Evolutionary conservation across 148 eudicot species (phyloP).

Genomic region (Polygonum aviculare): DNA sequence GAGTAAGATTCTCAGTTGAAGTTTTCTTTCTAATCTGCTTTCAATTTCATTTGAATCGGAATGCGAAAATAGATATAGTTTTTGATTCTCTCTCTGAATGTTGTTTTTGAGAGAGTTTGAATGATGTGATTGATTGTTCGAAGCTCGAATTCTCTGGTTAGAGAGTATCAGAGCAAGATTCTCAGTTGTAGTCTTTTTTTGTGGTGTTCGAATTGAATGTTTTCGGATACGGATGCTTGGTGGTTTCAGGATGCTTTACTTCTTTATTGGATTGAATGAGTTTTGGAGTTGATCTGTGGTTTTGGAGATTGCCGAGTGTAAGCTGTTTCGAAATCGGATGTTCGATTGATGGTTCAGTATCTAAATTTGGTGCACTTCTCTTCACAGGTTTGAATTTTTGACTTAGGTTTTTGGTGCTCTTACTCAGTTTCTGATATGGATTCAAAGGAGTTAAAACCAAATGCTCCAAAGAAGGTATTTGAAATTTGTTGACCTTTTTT

Average conservation of each 20-base stretch:
- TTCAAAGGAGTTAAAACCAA: neutral
- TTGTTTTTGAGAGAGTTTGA: too few species aligned
- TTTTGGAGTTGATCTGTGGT: neutral
- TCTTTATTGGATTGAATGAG: neutral
- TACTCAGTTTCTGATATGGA: neutral
- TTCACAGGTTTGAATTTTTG: neutral
- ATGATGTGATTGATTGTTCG: too few species aligned
- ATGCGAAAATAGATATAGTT: too few species aligned
- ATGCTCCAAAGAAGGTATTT: conserved; percentile 7
- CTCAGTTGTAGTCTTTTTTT: neutral
- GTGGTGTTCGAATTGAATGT: neutral
- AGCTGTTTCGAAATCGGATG: neutral
- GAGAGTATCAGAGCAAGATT: too few species aligned
- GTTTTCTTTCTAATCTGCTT: too few species aligned
- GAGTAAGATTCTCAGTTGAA: neutral
- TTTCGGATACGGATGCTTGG: too few species aligned
- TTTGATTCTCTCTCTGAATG: too few species aligned
- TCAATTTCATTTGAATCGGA: too few species aligned
- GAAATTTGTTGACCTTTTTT: neutral
- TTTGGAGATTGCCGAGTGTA: neutral
- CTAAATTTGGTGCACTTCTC: neutral
- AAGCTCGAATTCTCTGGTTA: too few species aligned
- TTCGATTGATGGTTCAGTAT: neutral
- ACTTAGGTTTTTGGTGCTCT: neutral
- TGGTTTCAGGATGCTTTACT: too few species aligned